phyloP scores from a whole-genome alignment of 2,329 filamentous ascomycete species.

The Dactylellina haptotyla region DNA sequence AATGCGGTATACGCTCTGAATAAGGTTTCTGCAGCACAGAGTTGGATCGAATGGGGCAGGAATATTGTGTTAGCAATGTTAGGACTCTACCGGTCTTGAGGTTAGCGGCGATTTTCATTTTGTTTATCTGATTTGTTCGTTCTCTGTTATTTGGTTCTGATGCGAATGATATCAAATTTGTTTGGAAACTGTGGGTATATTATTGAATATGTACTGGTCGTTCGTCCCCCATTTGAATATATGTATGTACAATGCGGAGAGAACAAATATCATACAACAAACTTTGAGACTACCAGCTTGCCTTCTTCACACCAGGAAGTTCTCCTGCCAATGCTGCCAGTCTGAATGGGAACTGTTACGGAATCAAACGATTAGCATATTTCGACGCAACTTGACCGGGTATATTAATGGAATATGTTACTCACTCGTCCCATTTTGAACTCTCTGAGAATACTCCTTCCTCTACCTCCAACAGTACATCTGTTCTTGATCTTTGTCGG shows the following conservation, averaged over 20 bases:
- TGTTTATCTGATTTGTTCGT: not conserved
- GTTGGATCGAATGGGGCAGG: conserved; percentile 67
- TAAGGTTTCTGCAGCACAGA: conserved; percentile 64
- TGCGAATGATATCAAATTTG: not conserved
- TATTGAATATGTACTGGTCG: conserved; percentile 27
- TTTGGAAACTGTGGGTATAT: conserved; percentile 16
- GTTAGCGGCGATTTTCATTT: not conserved
- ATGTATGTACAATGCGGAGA: conserved; percentile 27
- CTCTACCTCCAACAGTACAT: conserved; percentile 90
- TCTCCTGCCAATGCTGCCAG: conserved; percentile 85
- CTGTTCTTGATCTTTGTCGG: conserved; percentile 93
- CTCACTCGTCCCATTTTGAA: conserved; percentile 91
- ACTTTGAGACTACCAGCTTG: conserved; percentile 78
- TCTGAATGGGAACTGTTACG: conserved; percentile 88
- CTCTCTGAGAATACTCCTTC: conserved; percentile 87
- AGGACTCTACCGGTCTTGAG: conserved; percentile 19
- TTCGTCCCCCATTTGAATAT: not conserved
- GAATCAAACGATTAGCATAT: conserved; percentile 48
- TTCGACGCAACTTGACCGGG: not conserved
- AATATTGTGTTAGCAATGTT: conserved; percentile 60
- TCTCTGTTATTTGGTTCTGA: not conserved
- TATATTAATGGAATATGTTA: no score
- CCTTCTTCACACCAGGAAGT: conserved; percentile 92
- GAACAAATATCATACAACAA: conserved; percentile 1
- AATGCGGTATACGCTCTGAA: conserved; percentile 69